phyloP scores from a whole-genome alignment of 805 yeast genomes.

The Kluyveromyces starmeri region DNA sequence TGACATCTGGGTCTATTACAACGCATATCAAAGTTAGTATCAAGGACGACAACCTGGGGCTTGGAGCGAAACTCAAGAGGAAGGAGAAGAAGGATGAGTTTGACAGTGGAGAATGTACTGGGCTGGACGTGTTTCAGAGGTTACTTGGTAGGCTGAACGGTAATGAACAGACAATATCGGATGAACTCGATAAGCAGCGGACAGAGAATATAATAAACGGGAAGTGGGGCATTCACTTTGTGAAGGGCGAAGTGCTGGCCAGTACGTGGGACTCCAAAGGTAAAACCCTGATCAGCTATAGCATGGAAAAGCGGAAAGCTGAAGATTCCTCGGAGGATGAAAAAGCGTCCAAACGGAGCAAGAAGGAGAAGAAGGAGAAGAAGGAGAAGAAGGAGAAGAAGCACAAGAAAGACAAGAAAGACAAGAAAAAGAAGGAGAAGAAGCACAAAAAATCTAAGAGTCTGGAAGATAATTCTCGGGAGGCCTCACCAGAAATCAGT shows the following conservation, averaged over 20 bases:
- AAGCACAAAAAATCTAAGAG: constrained; percentile 23
- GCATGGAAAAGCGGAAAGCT: constrained; percentile 24
- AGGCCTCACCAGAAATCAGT: constrained; percentile 19
- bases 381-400: constrained; percentile 21
- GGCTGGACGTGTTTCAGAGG: constrained; percentile 88
- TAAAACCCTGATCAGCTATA: constrained; percentile 28
- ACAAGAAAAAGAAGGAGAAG: constrained; percentile 24
- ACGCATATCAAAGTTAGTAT: constrained; percentile 75
- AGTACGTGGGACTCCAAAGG: constrained; percentile 74
- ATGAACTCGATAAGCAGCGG: constrained; percentile 61
- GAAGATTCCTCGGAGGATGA: constrained; percentile 21
- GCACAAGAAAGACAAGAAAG: constrained; percentile 25
- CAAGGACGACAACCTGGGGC: constrained; percentile 76
- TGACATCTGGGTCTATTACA: constrained; percentile 55
- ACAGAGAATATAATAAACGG: constrained; percentile 69
- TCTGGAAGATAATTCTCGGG: constrained; percentile 20
- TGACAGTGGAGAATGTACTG: constrained; percentile 78
- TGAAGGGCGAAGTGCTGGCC: constrained; percentile 71
- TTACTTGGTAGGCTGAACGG: constrained; percentile 86
- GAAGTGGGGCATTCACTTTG: constrained; percentile 80
- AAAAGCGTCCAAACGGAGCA: constrained; percentile 17
- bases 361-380: constrained; percentile 21
- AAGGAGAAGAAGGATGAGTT: constrained; percentile 55
- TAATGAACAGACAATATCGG: constrained; percentile 54
- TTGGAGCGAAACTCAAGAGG: constrained; percentile 73